Evolutionary conservation across 2,329 filamentous ascomycete genomes (phyloP), one percentile per base, ranked within the genome.

Genomic region (Pseudogymnoascus sp.): DNA sequence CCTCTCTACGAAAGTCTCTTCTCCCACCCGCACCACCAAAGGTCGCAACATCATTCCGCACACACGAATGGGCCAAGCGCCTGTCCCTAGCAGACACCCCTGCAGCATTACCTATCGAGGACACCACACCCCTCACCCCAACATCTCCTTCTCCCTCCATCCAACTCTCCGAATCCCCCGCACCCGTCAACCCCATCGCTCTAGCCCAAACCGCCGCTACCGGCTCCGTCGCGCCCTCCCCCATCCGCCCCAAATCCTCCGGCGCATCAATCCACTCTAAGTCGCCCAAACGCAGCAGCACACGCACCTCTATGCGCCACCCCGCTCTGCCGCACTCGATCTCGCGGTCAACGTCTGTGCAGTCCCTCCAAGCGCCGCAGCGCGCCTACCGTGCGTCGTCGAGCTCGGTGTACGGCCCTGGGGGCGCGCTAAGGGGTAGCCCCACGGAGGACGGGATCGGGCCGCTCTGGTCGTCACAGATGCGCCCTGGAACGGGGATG

Each of bases 1-100:
- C 73, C 14, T 82, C 75, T 53, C 72, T 88, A 62, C 85, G 81
- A 4, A 81, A 80, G 64, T 83, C 85, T 3, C 79, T 79, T 9
- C 79, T 96, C 8, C 89, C 90, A 0, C 76, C 80, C n/a, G 83
- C 84, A 11, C 74, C 91, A 35, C 94, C 91, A 1, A 87, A 84
- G 63, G 82, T 96, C 7, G 88, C 91, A 1, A 78, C 90, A 71
- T 89, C 88, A 0, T 96, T 94, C 70, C 84, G 93, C 62, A 97
- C 91, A 1, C 96, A 96, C 66, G 93, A 97, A 75, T 97, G 93
- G 93, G 91, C 91, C 0, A 97, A 96, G 72, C 91, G 96, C 72
- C 79, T 96, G 9, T 85, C 86, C 64, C 77, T 82, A 41, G 91
- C 93, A 6, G 92, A 97, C 14, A 76, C 77, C 4, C 91, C 91